Base-by-base conservation (phyloP, 1,284 basidiomycete genomes). In the Somion occarium region DNA sequence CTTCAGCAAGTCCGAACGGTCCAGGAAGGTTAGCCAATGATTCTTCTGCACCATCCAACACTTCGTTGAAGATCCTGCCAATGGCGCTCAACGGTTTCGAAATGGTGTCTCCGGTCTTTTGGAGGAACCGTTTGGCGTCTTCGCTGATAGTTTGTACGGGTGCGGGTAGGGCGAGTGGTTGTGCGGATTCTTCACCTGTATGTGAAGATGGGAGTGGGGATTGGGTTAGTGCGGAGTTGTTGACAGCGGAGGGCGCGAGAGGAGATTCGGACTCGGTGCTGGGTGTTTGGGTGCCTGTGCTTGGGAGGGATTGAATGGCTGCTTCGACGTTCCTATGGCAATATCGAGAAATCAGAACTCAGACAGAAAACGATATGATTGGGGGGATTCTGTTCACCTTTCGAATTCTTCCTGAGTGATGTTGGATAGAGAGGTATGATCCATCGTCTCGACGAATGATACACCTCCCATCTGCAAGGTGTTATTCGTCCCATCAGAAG, bases 401-500 rank as follows among this genome's bases (percentile, higher is more conserved):
- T 98, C 95, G 55, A 99, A 98, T 59, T 98, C 92, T 47, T 89
- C 87, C 66, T 95, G 91, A 0, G 90, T 86, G 56, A 98, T 96
- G 61, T 91, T 88, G 12, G 93, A 96, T 39, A 99, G 73, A 5
- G 90, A 90, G 0, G 92, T 88, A 57, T 95, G 91, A 67, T 98
- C 97, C 91, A 99, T 94, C 0, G 91, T 91, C 71, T 98, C 93
- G 57, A 98, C 93, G 67, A 98, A 98, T 1, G 92, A 88, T 25
- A 98, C 91, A 3, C 94, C 91, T 27, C 91, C 92, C 79, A 84
- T 89, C 88, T 92, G 54, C 19, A 23, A n/a, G 11, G 13, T 15
- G 41, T 52, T 15, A 39, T 15, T 18, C n/a, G 2, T 46, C 12
- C 30, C 15, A 50, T 43, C 27, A 45, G 3, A 42, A 23, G 20